Percentiles rank a stretch among this genome's conserved stretches.
Conservation (phyloP, 2,329 filamentous ascomycete species). For the Exophiala dermatitidis region DNA sequence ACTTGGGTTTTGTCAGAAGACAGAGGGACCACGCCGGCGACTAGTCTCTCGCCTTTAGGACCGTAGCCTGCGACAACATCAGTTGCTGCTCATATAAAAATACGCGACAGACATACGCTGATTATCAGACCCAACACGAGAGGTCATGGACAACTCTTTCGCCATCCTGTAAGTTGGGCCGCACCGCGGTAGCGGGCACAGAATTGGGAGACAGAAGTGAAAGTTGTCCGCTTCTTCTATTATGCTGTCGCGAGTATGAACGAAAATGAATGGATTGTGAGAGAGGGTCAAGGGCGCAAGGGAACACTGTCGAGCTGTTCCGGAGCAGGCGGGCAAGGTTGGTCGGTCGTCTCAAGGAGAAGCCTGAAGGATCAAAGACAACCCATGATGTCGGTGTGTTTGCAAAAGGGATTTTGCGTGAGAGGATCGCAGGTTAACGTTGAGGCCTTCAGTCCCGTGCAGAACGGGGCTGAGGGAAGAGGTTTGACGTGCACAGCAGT, state of each 20-base stretch:
- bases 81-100: constrained; percentile 3
- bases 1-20: constrained; percentile 81
- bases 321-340: constrained; percentile 16
- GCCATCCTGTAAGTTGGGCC: constrained; percentile 13
- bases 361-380: constrained; percentile 26
- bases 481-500: constrained; percentile 22
- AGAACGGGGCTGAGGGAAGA: constrained; percentile 35
- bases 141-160: constrained; percentile 35
- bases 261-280: constrained; percentile 10
- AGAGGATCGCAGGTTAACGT: constrained; percentile 19
- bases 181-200: constrained; percentile 4
- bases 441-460: constrained; percentile 39
- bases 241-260: background rate
- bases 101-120: constrained; percentile 38
- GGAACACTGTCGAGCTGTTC: constrained; percentile 22
- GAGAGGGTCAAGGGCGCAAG: constrained; percentile 21
- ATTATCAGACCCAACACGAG: constrained; percentile 43
- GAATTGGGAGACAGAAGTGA: background rate
- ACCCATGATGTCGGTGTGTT: constrained; percentile 26
- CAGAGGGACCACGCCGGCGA: constrained; percentile 88
- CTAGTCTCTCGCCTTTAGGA: constrained; percentile 82
- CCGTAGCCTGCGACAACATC: constrained; percentile 64
- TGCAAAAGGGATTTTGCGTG: constrained; percentile 10
- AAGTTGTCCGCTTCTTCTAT: constrained; percentile 1
- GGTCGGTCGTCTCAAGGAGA: constrained; percentile 15